Evolutionary conservation across 306 rosid species (phyloP).

Genomic region (Dryas octopetala): DNA sequence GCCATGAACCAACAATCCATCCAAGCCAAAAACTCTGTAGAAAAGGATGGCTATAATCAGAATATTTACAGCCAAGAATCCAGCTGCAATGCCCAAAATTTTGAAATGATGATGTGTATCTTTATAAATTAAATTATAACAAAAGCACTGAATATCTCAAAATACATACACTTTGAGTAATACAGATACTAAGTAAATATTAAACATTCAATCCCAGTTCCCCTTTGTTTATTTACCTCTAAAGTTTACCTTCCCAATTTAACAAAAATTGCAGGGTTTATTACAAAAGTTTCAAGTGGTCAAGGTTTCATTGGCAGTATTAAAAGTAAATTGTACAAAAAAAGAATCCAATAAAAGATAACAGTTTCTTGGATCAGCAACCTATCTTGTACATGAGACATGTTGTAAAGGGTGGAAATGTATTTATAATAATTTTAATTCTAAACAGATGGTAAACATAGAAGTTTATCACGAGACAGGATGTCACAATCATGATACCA

Average conservation of each 20-base stretch:
- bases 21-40: slow-evolving; percentile 88
- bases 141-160: background rate
- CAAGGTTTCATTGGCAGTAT: background rate
- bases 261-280: background rate
- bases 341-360: background rate
- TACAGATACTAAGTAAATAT: background rate
- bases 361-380: background rate
- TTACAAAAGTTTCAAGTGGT: background rate
- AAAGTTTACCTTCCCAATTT: background rate
- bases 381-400: background rate
- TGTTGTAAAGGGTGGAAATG: background rate
- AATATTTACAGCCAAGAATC: slow-evolving; percentile 17
- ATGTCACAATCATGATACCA: slow-evolving; percentile 47
- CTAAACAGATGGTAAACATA: background rate
- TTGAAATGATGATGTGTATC: background rate
- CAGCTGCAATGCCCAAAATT: slow-evolving; percentile 2
- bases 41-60: slow-evolving; percentile 34
- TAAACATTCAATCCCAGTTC: background rate
- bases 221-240: background rate
- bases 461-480: background rate
- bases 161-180: background rate
- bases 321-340: background rate
- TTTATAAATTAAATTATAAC: slow-evolving; percentile 14
- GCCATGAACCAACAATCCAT: slow-evolving; percentile 95
- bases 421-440: background rate